Base-by-base conservation (phyloP, 1,284 basidiomycete species). In the Boletus semigastroideus region DNA sequence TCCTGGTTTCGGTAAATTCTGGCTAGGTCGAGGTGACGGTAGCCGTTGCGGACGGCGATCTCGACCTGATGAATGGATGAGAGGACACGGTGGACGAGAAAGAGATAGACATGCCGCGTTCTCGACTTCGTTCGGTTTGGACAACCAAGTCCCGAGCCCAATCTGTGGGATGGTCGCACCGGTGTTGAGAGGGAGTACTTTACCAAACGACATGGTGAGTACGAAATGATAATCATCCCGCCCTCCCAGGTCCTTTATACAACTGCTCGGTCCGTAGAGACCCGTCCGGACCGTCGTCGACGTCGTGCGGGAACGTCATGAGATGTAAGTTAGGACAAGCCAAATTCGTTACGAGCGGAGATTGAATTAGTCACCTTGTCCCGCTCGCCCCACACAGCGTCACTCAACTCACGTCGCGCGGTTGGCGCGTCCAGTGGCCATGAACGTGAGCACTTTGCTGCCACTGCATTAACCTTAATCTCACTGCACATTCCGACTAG, bases 111-210 rank as follows among this genome's bases (percentile, higher is more conserved):
- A 42, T 63, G 87, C 85, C 49, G 90, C 87, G 46, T 79, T 76
- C 71, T 86, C 86, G 51, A 92, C 92, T 68, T 93, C 87, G 25
- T 84, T 77, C 16, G 87, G 86, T 64, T 83, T 75, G 22, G 87
- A 87, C 48, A 84, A 77, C 91, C 90, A 94, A 27, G 91, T 93
- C 10, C 91, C 91, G 39, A 92, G 78, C 42, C 92, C 92, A 62
- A 91, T 82, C 70, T 86, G 82, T 40, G 86, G 87, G 56, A 91
- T 73, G 48, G 68, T 60, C 37, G 72, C 70, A 11, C 79, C 79
- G 51, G 72, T 78, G 53, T 75, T 74, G 58, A 89, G 78, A 14
- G 73, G 68, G 56, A 87, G 46, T n/a, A 66, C 64, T 60, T 82
- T 83, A 60, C 72, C 72, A 60, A 83, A 70, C 33, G 86, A 87